Evolutionary conservation across 2,329 filamentous ascomycete genomes (phyloP).

Genomic region (Fusarium citri): DNA sequence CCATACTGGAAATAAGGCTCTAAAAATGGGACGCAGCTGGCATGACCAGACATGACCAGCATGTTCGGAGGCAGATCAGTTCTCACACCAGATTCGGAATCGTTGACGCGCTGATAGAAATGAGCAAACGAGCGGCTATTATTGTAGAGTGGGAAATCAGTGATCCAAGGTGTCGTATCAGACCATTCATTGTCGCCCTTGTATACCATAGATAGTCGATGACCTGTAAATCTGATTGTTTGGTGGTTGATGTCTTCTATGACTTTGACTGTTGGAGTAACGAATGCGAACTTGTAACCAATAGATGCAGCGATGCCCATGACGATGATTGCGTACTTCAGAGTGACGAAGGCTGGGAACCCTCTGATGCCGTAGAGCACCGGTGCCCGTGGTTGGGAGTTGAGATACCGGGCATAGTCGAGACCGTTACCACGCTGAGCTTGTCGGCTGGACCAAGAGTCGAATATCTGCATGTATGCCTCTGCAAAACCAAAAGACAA

Average conservation of each 20-base stretch:
- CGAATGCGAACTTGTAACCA: constrained; percentile 10
- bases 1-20: not conserved
- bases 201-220: not conserved
- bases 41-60: not conserved
- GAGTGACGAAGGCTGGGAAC: not conserved
- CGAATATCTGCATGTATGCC: constrained; percentile 12
- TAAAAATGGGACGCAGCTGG: not conserved
- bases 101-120: not conserved
- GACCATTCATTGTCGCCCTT: no score
- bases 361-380: constrained; percentile 5
- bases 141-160: not conserved
- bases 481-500: not conserved
- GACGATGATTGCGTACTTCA: not conserved
- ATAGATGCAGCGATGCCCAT: not conserved
- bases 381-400: constrained; percentile 4
- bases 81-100: not conserved
- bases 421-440: not conserved
- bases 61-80: not conserved
- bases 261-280: not conserved
- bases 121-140: not conserved
- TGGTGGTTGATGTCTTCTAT: not conserved
- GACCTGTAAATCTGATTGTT: not conserved
- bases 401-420: constrained; percentile 15
- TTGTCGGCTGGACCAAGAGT: constrained; percentile 6
- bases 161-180: not conserved